Percentiles rank a stretch among this genome's conserved stretches.
Conservation (phyloP, 75 land plant species). For the Isoetes taiwanensis region DNA sequence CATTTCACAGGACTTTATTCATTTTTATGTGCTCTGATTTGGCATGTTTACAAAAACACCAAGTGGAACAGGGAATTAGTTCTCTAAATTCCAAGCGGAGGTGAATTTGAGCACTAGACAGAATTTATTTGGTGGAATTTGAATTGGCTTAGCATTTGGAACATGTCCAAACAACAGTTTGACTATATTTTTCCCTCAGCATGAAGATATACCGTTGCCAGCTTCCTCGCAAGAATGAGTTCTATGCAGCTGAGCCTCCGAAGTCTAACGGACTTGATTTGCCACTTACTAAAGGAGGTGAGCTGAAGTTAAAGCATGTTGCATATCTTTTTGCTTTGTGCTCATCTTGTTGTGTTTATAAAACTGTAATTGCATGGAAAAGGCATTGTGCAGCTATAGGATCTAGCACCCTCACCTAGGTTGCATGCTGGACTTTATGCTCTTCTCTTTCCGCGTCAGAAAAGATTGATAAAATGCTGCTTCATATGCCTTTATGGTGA, state of each 20-base stretch:
- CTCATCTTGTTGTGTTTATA: no score
- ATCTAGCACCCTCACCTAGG: no score
- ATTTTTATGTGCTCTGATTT: slow-evolving; percentile 76
- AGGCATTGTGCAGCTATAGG: no score
- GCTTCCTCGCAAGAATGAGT: slow-evolving; percentile 46
- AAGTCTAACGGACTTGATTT: slow-evolving; percentile 33
- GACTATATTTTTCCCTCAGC: slow-evolving; percentile 32
- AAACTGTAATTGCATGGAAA: no score
- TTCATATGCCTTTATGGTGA: no score
- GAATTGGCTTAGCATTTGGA: background rate
- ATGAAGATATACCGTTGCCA: slow-evolving; percentile 93
- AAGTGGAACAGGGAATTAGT: slow-evolving; percentile 50
- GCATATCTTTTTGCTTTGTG: no score
- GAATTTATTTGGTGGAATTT: background rate
- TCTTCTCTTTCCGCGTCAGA: no score
- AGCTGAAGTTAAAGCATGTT: no score
- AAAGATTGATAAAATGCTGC: no score
- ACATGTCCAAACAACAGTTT: no score
- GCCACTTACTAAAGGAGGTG: slow-evolving; percentile 37
- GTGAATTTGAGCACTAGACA: background rate
- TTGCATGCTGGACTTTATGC: no score
- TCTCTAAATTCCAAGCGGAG: background rate
- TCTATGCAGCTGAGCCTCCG: slow-evolving; percentile 57
- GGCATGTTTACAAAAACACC: slow-evolving; percentile 67
- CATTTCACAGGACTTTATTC: slow-evolving; percentile 64